Base-by-base conservation (phyloP, 164 flowering plant genomes). In the Vitis amurensis region DNA sequence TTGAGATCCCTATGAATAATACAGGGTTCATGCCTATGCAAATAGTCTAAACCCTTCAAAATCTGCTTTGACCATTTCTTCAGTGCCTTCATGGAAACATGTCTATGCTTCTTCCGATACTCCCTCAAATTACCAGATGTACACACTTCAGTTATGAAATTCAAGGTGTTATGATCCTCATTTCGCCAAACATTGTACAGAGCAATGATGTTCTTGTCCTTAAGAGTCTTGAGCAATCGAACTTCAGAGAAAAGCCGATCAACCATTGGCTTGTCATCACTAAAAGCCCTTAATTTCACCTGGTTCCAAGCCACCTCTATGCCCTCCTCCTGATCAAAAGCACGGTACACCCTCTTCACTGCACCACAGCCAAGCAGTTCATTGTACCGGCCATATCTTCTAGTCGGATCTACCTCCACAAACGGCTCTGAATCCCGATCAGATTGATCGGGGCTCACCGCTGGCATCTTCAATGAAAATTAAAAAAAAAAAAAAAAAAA, bases 11-110 rank as follows among this genome's bases (percentile, higher is more conserved):
- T 78, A 66, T 91, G 97, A 63, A 91, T 91, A 61, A 91, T 69
- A 63, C 92, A 91, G 4, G 97, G 97, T 29, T 91, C 90, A 62
- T 87, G 89, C 0, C 75, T 84, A 56, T 91, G 97, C 66, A 91
- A 71, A 80, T 87, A 91, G 11, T 81, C 80, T 79, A 91, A 68
- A 7, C 93, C 97, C 66, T 77, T 81, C 62, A 91, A 70, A 16
- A 91, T 86, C 83, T 91, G 97, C 76, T 73, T 82, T 0, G 90
- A 82, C 97, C 97, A 92, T 60, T 90, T 90, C 85, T 92, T 90
- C 81, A 92, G 17, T 0, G 94, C 94, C 75, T 81, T 86, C 66
- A 83, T 51, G 0, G 94, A 90, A 3, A 89, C 95, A 31, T 89
- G 90, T 5, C 76, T 75, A 65, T 90, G 97, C 73, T 85, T 87